Percentiles rank a stretch among this genome's conserved stretches.
phyloP scores from a whole-genome alignment of 2,329 filamentous ascomycete genomes.

The Cladosporium sp. region DNA sequence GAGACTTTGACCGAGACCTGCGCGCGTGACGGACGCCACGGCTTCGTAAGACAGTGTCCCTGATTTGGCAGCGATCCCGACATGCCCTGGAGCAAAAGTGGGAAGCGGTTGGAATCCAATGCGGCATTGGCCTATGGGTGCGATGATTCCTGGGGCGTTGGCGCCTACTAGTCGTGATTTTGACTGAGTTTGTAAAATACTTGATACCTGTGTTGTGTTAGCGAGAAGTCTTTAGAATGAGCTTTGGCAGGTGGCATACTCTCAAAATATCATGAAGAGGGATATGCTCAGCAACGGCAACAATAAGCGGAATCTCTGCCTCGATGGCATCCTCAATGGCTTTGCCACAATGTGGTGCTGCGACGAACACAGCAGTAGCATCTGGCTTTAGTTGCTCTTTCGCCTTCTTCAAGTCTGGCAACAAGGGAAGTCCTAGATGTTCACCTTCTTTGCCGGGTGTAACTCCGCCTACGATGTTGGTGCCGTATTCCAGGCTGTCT shows the following conservation, averaged over 20 bases:
- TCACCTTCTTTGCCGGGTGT: conserved; percentile 66
- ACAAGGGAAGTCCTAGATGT: conserved; percentile 68
- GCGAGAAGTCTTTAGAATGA: neutral
- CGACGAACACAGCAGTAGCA: conserved; percentile 75
- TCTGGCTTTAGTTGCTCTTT: conserved; percentile 68
- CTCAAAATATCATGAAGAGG: conserved; percentile 73
- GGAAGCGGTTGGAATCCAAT: conserved; percentile 74
- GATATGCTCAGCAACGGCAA: conserved; percentile 76
- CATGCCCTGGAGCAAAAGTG: conserved; percentile 63
- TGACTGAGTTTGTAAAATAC: conserved; percentile 66
- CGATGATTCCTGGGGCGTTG: conserved; percentile 79
- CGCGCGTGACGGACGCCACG: conserved; percentile 67
- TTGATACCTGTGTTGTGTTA: conserved; percentile 52
- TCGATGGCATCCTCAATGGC: conserved; percentile 79
- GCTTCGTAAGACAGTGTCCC: conserved; percentile 78
- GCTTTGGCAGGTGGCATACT: conserved; percentile 41
- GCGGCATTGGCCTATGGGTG: conserved; percentile 64
- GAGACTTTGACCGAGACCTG: conserved; percentile 72
- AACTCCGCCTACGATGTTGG: conserved; percentile 74
- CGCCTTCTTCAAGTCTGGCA: conserved; percentile 65
- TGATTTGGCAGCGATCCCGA: conserved; percentile 76
- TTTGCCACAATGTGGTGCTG: conserved; percentile 65
- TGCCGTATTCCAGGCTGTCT: conserved; percentile 73
- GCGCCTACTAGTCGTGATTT: conserved; percentile 71
- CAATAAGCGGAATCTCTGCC: conserved; percentile 72